phyloP scores from a whole-genome alignment of 139 green algal species.

The Chlorella sp. region DNA sequence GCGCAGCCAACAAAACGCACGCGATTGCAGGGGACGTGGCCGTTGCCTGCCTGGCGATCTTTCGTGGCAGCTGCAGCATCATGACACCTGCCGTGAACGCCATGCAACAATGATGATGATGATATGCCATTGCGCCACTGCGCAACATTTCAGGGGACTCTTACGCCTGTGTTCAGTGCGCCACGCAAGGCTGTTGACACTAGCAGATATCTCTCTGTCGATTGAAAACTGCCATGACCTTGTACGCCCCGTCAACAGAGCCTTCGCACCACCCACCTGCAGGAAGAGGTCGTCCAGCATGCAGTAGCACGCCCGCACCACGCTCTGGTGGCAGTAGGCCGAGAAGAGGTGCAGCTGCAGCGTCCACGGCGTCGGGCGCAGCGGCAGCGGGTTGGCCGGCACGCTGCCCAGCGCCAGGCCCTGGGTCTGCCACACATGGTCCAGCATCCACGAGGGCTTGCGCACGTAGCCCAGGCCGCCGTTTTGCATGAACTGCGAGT shows the following conservation, averaged over 20 bases:
- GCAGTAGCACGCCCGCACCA: constrained; percentile 2
- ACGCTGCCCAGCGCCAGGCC: not conserved
- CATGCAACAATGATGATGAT: too few species aligned
- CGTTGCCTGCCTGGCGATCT: not conserved
- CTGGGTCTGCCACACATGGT: too few species aligned
- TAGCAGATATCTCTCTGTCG: too few species aligned
- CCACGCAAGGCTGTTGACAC: too few species aligned
- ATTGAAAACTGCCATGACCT: too few species aligned
- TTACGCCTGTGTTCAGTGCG: too few species aligned
- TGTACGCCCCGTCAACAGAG: not conserved
- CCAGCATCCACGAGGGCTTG: constrained; percentile 37
- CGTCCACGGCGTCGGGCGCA: not conserved
- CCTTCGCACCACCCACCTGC: constrained; percentile 6
- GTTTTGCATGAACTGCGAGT: constrained; percentile 34
- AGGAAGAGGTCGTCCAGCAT: constrained; percentile 25
- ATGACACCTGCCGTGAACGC: too few species aligned
- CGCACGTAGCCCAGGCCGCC: constrained; percentile 33
- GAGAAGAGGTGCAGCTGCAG: constrained; percentile 13
- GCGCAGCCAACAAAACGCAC: too few species aligned
- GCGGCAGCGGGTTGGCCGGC: constrained; percentile 5
- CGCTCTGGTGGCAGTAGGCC: constrained; percentile 10
- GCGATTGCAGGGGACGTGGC: too few species aligned
- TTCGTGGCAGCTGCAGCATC: too few species aligned
- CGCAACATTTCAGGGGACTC: too few species aligned
- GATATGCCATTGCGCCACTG: too few species aligned